phyloP scores from a whole-genome alignment of 2,329 filamentous ascomycete genomes.

The Thermoascus crustaceus region DNA sequence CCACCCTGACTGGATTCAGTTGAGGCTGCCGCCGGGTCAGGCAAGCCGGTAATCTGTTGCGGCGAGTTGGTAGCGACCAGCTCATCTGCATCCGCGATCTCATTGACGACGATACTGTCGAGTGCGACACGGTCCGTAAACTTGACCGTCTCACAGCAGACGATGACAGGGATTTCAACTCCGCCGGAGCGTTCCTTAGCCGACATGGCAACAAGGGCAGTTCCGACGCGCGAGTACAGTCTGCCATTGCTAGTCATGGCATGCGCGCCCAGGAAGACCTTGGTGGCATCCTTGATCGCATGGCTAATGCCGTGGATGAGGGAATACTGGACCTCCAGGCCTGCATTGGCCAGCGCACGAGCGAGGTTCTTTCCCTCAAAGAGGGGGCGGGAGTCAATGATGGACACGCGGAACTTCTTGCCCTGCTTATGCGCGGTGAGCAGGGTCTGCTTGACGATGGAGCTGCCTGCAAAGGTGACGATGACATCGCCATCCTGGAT shows the following conservation, averaged over 20 bases:
- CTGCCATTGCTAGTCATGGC: conserved; percentile 93
- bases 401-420: conserved; percentile 71
- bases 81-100: conserved; percentile 71
- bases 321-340: conserved; percentile 71
- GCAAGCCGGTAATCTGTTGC: conserved; percentile 26
- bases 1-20: conserved; percentile 15
- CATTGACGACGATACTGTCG: conserved; percentile 89
- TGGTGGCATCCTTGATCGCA: conserved; percentile 61
- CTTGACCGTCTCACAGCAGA: conserved; percentile 91
- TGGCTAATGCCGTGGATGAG: conserved; percentile 70
- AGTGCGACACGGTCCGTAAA: conserved; percentile 84
- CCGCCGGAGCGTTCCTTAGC: conserved; percentile 53
- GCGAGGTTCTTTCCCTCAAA: conserved; percentile 66
- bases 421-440: conserved; percentile 62
- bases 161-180: conserved; percentile 69
- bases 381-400: conserved; percentile 68
- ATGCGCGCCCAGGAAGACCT: conserved; percentile 78
- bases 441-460: conserved; percentile 75
- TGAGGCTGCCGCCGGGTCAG: conserved; percentile 17
- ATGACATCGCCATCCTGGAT: conserved; percentile 75
- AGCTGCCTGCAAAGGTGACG: conserved; percentile 78
- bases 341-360: conserved; percentile 58
- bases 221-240: conserved; percentile 80
- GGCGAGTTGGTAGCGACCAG: conserved; percentile 33
- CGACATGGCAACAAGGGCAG: conserved; percentile 75